Percentiles rank a stretch among this genome's conserved stretches.
phyloP scores from a whole-genome alignment of 1,284 basidiomycete genomes.

The Pseudozyma flocculosa region DNA sequence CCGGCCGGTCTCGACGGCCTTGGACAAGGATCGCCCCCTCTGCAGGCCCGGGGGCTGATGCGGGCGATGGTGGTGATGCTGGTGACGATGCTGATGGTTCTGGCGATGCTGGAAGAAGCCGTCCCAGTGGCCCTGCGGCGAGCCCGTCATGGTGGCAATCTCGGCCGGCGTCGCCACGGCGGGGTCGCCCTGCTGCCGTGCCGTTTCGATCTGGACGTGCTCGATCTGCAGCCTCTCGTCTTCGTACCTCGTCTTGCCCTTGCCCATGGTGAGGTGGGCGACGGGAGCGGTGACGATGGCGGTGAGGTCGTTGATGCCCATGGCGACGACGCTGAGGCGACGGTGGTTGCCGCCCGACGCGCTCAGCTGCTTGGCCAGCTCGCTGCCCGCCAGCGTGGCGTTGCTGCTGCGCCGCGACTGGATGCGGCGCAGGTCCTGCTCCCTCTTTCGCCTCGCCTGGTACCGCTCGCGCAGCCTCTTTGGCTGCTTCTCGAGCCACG shows the following conservation, averaged over 20 bases:
- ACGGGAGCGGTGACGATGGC: slow-evolving; percentile 32
- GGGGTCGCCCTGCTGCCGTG: slow-evolving; percentile 45
- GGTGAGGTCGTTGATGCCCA: slow-evolving; percentile 33
- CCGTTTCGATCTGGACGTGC: slow-evolving; percentile 40
- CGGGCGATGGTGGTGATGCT: neutral
- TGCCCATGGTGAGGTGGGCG: slow-evolving; percentile 2
- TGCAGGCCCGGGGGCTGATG: neutral
- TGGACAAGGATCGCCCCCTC: neutral
- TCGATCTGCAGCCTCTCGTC: slow-evolving; percentile 28
- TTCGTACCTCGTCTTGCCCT: slow-evolving; percentile 2
- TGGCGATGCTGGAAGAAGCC: slow-evolving; percentile 2
- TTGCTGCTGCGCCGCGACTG: slow-evolving; percentile 1
- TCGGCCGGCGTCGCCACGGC: slow-evolving; percentile 9
- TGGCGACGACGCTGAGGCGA: slow-evolving; percentile 27
- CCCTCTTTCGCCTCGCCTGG: neutral
- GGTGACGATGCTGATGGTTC: slow-evolving; percentile 10
- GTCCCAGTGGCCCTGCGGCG: neutral
- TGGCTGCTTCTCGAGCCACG: slow-evolving; percentile 6
- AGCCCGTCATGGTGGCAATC: neutral
- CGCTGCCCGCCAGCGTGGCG: slow-evolving; percentile 11
- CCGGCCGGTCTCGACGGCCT: neutral
- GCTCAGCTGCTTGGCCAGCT: slow-evolving; percentile 10
- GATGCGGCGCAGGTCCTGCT: neutral
- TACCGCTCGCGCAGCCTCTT: neutral
- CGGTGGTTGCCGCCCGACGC: slow-evolving; percentile 5